Conservation (phyloP, 2,329 filamentous ascomycete species). For the Orbilia quercus region DNA sequence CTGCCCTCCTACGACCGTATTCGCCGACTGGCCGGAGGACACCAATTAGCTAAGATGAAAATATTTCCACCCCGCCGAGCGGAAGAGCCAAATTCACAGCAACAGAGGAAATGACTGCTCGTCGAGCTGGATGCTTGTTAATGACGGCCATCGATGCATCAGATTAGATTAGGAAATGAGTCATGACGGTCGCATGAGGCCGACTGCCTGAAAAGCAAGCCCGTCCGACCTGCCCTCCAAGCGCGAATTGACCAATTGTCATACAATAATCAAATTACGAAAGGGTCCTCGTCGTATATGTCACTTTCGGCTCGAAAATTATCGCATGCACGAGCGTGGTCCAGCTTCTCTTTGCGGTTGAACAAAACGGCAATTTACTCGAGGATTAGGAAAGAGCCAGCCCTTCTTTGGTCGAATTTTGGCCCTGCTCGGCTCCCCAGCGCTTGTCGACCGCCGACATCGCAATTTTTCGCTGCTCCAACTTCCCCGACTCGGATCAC, state of each 20-base stretch:
- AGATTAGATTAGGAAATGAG: conserved; percentile 57
- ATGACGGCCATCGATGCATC: conserved; percentile 29
- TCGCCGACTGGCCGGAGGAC: conserved; percentile 33
- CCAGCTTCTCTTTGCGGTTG: conserved; percentile 37
- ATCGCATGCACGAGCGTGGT: conserved; percentile 14
- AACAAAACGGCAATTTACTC: conserved; percentile 50
- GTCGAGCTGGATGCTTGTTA: background rate
- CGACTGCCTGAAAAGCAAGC: conserved; percentile 54
- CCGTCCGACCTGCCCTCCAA: conserved; percentile 6
- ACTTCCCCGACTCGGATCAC: conserved; percentile 54
- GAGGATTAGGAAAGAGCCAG: conserved; percentile 12
- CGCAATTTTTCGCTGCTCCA: conserved; percentile 53
- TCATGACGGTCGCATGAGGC: conserved; percentile 43
- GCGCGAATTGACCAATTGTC: conserved; percentile 50
- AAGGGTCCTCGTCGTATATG: conserved; percentile 4
- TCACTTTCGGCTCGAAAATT: background rate
- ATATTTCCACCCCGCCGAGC: conserved; percentile 25
- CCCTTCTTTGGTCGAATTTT: conserved; percentile 3
- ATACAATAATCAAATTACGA: conserved; percentile 29
- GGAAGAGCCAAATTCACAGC: conserved; percentile 49
- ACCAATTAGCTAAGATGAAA: conserved; percentile 51
- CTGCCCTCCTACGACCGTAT: conserved; percentile 32
- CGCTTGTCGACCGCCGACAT: conserved; percentile 54
- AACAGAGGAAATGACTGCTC: conserved; percentile 19
- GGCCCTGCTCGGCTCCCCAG: conserved; percentile 25